Conservation (phyloP, 2,329 filamentous ascomycete species). For the Monosporascus sp. region DNA sequence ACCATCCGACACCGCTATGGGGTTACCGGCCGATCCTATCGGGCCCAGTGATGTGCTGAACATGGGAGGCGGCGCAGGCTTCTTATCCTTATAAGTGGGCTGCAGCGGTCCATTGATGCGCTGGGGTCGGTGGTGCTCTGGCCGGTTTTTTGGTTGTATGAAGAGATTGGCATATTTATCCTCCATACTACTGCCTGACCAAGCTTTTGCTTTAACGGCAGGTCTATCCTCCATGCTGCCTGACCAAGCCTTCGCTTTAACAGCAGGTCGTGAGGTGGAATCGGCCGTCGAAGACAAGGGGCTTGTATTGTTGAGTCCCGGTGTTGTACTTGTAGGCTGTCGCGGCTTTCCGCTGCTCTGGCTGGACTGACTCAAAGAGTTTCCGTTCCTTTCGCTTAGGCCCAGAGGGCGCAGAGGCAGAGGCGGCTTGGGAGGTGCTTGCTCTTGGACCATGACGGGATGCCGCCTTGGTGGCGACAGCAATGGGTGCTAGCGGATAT, state of each 20-base stretch:
- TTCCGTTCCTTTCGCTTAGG: conserved; percentile 22
- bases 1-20: conserved; percentile 21
- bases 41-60: conserved; percentile 40
- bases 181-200: conserved; percentile 32
- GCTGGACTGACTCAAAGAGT: conserved; percentile 13
- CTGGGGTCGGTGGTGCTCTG: conserved; percentile 52
- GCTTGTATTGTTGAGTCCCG: conserved; percentile 9
- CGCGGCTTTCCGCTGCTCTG: conserved; percentile 7
- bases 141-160: conserved; percentile 48
- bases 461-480: conserved; percentile 1
- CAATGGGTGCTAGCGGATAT: conserved; percentile 6
- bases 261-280: conserved; percentile 15
- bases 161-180: conserved; percentile 51
- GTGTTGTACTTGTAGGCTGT: conserved; percentile 8
- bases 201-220: conserved; percentile 21
- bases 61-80: conserved; percentile 39
- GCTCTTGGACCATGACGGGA: conserved; percentile 42
- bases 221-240: conserved; percentile 39
- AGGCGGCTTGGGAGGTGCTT: conserved; percentile 37
- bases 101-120: conserved; percentile 42
- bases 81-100: conserved; percentile 43
- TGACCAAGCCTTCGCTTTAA: conserved; percentile 21
- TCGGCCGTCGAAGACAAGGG: conserved; percentile 4
- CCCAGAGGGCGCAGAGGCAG: conserved; percentile 33
- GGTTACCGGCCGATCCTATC: conserved; percentile 22